Conservation (phyloP, 2,329 filamentous ascomycete genomes). For the Macrophomina tecta region DNA sequence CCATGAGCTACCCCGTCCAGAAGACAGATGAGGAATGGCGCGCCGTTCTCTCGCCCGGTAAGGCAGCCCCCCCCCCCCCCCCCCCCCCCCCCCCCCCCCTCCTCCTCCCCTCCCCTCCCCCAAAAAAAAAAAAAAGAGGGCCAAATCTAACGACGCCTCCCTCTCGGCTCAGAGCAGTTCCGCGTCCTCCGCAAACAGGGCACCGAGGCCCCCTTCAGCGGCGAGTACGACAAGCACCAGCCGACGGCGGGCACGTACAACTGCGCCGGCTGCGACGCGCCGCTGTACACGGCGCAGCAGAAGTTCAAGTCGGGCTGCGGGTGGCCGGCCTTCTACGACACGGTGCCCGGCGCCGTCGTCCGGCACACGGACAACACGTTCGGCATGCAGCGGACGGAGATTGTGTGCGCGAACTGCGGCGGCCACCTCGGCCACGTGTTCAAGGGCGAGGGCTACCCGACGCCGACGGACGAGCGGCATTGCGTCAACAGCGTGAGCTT, state of each 20-base stretch:
- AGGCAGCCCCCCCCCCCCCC: constrained; percentile 28
- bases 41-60: constrained; percentile 77
- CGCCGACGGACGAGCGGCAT: constrained; percentile 93
- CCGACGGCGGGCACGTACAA: constrained; percentile 78
- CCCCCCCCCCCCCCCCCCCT: not conserved
- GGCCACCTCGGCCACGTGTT: constrained; percentile 92
- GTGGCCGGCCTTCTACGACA: constrained; percentile 98
- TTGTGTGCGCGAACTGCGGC: constrained; percentile 92
- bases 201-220: constrained; percentile 80
- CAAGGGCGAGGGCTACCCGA: constrained; percentile 82
- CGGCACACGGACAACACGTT: constrained; percentile 77
- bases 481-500: constrained; percentile 95
- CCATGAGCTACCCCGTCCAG: constrained; percentile 72
- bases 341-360: constrained; percentile 86
- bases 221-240: constrained; percentile 87
- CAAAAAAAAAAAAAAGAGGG: no score
- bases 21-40: constrained; percentile 87
- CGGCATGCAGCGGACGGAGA: constrained; percentile 89
- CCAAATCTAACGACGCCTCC: constrained; percentile 27
- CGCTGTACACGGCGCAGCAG: constrained; percentile 89
- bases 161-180: constrained; percentile 77
- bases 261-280: constrained; percentile 84
- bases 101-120: no score
- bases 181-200: constrained; percentile 90
- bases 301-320: constrained; percentile 98